These are phyloP conservation scores for Diaporthe velutina DNA, from an alignment of 2,329 filamentous ascomycete species.

Conservation along the genomic window DNA sequence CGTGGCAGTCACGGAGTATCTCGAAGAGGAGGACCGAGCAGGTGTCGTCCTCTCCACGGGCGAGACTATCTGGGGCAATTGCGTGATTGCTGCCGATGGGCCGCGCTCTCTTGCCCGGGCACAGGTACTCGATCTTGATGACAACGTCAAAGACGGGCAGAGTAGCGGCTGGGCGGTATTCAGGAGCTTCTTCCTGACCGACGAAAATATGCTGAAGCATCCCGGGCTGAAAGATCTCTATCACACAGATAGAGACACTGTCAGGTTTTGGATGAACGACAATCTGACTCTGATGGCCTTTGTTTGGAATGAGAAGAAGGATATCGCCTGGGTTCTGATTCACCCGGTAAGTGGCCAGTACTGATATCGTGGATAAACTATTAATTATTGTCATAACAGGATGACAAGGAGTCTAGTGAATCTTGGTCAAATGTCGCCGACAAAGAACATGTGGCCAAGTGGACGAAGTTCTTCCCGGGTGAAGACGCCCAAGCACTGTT, in stretches of 20 bases:
- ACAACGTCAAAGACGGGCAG: background rate
- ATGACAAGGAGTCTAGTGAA: background rate
- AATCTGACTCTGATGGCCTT: background rate
- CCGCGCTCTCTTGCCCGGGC: background rate
- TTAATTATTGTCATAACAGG: background rate
- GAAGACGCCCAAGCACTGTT: background rate
- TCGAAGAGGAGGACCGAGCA: background rate
- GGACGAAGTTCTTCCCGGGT: background rate
- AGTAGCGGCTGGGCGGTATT: background rate
- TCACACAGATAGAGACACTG: background rate
- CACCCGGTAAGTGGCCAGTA: background rate
- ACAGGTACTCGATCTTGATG: background rate
- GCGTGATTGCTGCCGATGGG: background rate
- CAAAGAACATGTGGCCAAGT: slow-evolving; percentile 4
- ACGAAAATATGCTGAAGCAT: background rate
- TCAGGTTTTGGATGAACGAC: background rate
- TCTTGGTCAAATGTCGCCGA: slow-evolving; percentile 7
- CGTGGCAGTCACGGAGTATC: background rate
- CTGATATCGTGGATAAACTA: rapidly evolving
- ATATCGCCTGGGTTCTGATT: slow-evolving; percentile 1
- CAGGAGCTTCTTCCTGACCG: background rate
- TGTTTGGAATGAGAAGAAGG: background rate
- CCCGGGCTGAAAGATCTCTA: background rate
- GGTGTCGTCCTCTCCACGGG: background rate
- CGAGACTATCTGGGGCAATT: background rate